Base-by-base conservation (phyloP, 2,329 filamentous ascomycete species). In the Talaromyces sp. region DNA sequence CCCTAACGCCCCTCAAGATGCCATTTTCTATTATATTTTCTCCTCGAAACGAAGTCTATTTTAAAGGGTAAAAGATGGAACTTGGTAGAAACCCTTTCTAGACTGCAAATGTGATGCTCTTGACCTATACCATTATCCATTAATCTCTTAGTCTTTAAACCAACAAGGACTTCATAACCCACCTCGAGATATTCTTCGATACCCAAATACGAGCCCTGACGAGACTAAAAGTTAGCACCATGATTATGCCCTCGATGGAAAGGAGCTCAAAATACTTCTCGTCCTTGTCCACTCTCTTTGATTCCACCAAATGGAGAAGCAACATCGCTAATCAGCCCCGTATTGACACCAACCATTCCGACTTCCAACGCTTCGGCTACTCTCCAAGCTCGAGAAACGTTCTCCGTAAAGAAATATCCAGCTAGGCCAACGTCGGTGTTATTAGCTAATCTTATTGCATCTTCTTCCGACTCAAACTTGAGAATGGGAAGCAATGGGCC, bases 401-500 rank as follows among this genome's bases (percentile, higher is more conserved):
- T 85, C 47, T 78, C 81, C 68, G 83, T 92, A 83, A 91, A 98
- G 82, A 99, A 96, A 81, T 98, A 98, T 0, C 92, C 94, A 0
- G 94, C 95, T 36, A 99, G 84, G 1, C 95, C 95, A 45, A 98
- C 93, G 61, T 93, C 89, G 0, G 91, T 83, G 47, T 82, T 79
- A 78, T 99, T 99, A 3, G 95, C 94, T 69, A 94, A 80, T 68
- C 85, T 82, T 31, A 97, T 88, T 4, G 96, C 95, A 73, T 98
- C 93, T 60, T 90, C 88, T 79, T 98, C 95, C 0, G 89, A 92
- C 58, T 91, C 86, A 75, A 98, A 99, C 59, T 88, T 85, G 82
- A 97, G 97, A 13, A 98, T 79, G 0, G 91, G 93, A 0, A 93
- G 94, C 0, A 98, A 90, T 1, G 95, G 95, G 0, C 94, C 95